These are phyloP conservation scores for Wolfiporia cocos DNA, from an alignment of 1,284 basidiomycete species.

Conservation along the genomic window DNA sequence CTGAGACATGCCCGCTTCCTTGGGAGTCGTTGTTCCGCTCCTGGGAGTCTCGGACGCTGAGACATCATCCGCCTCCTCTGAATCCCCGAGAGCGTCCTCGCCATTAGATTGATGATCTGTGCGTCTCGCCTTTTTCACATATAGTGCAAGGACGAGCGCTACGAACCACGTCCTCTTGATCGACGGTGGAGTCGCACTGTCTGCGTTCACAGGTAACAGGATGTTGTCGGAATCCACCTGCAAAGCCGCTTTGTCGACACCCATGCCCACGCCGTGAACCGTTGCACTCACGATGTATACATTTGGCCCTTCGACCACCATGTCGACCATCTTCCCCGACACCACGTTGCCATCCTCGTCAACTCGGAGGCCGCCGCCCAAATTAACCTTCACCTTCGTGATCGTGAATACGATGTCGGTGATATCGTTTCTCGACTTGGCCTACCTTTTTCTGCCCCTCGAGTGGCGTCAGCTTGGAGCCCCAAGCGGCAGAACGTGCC, in stretches of 20 bases:
- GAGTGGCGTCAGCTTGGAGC: conserved; percentile 56
- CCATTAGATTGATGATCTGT: conserved; percentile 12
- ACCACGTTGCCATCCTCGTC: conserved; percentile 51
- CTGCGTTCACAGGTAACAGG: conserved; percentile 46
- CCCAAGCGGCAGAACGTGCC: conserved; percentile 73
- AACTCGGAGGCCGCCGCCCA: conserved; percentile 45
- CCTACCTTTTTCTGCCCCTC: conserved; percentile 60
- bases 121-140: conserved; percentile 27
- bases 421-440: no score
- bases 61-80: conserved; percentile 27
- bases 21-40: conserved; percentile 37
- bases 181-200: conserved; percentile 39
- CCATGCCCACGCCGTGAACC: no score
- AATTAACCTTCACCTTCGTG: conserved; percentile 69
- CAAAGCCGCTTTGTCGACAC: background rate
- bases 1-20: conserved; percentile 15
- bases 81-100: conserved; percentile 14
- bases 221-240: conserved; percentile 39
- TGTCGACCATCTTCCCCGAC: conserved; percentile 53
- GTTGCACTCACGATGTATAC: conserved; percentile 72
- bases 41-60: conserved; percentile 30
- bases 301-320: conserved; percentile 68
- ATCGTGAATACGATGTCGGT: no score
- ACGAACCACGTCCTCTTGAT: conserved; percentile 48
- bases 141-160: conserved; percentile 29